Conservation (phyloP, 371 early-diverging fungal species). For the Nematocida minor region DNA sequence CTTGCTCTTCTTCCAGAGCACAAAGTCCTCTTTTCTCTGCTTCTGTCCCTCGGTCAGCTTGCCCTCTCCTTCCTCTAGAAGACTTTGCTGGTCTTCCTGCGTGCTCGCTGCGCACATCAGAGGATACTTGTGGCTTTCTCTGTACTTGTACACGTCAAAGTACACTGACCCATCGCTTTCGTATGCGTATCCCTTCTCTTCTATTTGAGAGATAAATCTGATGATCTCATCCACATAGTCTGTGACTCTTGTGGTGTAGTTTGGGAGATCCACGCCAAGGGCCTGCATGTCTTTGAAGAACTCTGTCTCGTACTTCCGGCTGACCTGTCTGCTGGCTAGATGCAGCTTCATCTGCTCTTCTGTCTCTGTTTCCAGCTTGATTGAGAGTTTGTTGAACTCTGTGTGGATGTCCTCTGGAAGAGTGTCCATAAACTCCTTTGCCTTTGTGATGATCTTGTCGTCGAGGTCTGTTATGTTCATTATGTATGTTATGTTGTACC, state of each 20-base stretch:
- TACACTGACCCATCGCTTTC: slow-evolving; percentile 89
- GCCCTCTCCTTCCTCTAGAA: slow-evolving; percentile 56
- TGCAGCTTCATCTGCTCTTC: slow-evolving; percentile 42
- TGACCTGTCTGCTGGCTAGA: slow-evolving; percentile 64
- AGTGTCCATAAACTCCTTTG: slow-evolving; percentile 35
- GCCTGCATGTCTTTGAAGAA: slow-evolving; percentile 88
- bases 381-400: neutral
- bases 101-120: slow-evolving; percentile 43
- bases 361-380: slow-evolving; percentile 2
- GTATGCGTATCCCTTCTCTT: slow-evolving; percentile 81
- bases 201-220: slow-evolving; percentile 77
- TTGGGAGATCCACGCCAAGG: slow-evolving; percentile 76
- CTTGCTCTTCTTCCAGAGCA: slow-evolving; percentile 92
- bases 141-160: slow-evolving; percentile 85
- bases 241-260: slow-evolving; percentile 85
- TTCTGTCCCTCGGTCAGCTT: slow-evolving; percentile 69
- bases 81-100: slow-evolving; percentile 43
- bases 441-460: slow-evolving; percentile 73
- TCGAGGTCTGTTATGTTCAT: slow-evolving; percentile 99
- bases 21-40: slow-evolving; percentile 79
- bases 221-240: slow-evolving; percentile 93
- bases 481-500: slow-evolving; percentile 83
- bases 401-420: neutral
- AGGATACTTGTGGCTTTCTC: slow-evolving; percentile 66
- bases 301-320: slow-evolving; percentile 86